A percentile compares a stretch with the other conserved stretches of the same genome.
Evolutionary conservation across 257 asterid species (phyloP).

Genomic region (Solanum gracilifrons): DNA sequence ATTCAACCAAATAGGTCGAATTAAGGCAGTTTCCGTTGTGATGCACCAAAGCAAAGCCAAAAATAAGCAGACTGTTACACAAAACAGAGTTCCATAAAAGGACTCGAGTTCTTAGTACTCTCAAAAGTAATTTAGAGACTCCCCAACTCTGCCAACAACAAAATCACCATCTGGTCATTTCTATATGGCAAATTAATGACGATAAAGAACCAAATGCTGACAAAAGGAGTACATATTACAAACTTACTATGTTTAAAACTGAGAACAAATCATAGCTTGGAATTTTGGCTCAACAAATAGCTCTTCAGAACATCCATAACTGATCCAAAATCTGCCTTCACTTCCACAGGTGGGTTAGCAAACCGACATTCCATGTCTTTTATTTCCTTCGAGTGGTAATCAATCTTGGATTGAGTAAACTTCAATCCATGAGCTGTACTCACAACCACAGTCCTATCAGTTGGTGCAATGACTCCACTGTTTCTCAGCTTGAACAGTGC

Average conservation of each 20-base stretch:
- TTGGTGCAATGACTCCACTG: constrained; percentile 49
- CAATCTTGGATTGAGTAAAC: constrained; percentile 70
- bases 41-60: not conserved
- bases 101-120: not conserved
- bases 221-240: constrained; percentile 8
- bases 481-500: constrained; percentile 70
- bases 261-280: constrained; percentile 14
- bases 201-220: not conserved
- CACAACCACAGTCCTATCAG: constrained; percentile 78
- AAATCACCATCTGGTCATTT: not conserved
- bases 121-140: not conserved
- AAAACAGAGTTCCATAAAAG: not conserved
- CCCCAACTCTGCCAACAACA: not conserved
- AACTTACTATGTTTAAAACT: constrained; percentile 18
- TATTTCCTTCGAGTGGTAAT: constrained; percentile 64
- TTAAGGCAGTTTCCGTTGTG: not conserved
- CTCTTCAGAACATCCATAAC: constrained; percentile 85
- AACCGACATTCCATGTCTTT: constrained; percentile 63
- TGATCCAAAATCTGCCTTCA: constrained; percentile 77
- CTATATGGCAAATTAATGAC: not conserved
- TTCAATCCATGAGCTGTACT: constrained; percentile 88
- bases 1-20: not conserved
- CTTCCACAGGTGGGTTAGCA: constrained; percentile 77
- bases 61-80: not conserved
- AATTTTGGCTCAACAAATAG: constrained; percentile 48